Base-by-base conservation (phyloP, 805 yeast genomes). In the Saccharomycopsis fodiens region DNA sequence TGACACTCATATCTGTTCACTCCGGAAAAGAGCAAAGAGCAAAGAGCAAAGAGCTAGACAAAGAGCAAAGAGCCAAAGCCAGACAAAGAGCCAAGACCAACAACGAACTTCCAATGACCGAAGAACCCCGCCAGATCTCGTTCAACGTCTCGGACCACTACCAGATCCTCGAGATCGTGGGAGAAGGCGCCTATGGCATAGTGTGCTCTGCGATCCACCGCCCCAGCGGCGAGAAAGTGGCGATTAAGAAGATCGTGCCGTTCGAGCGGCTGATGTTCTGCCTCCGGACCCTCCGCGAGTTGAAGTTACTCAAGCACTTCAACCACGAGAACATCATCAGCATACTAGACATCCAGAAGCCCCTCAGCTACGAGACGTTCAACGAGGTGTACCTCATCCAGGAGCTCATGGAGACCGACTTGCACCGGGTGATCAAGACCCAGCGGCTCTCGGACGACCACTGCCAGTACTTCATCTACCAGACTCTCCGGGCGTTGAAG, bases 131-230 rank as follows among this genome's bases (percentile, higher is more conserved):
- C 46, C 72, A 74, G 39, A 71, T 73, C 45, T 72, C 78, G 2
- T 83, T 81, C 62, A 80, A 80, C 54, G 74, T 83, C 13, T 76
- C 82, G 2, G 71, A 74, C 39, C 76, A 74, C 52, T 84, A 78
- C 57, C 75, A 75, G 49, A 72, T 83, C 5, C 65, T 67, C 16
- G 77, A 75, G 47, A 66, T 81, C 3, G 65, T 85, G 4, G 94
- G 94, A 3, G 85, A 82, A 59, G 94, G 94, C 1, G 88, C 93
- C 0, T 85, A 85, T 54, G 93, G 94, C 0, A 72, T 82, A 2
- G 94, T 85, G 3, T 82, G 84, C 39, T 70, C 78, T 3, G 93
- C 88, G 0, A 59, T 70, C 8, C 86, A 82, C 54, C 69, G 68
- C 48, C 79, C 82, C 10, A 69, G 84, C 1, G 71, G 74, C 16